These are phyloP conservation scores for Fraxinus velutina DNA, from an alignment of 305 asterid species.

Conservation along the genomic window DNA sequence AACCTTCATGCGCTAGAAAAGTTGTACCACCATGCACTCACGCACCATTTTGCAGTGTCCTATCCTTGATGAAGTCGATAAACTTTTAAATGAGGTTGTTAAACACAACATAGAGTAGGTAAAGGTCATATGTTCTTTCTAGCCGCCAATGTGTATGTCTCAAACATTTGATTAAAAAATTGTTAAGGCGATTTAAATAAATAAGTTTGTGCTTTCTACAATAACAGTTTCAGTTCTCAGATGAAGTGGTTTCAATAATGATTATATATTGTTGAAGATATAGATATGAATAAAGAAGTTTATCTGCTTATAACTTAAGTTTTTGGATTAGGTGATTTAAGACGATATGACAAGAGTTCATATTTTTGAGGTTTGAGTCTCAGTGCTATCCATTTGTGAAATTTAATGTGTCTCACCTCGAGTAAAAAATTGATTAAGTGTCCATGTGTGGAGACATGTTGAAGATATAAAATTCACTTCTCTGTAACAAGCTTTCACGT, in stretches of 20 bases:
- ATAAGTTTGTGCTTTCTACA: neutral
- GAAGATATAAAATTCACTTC: neutral
- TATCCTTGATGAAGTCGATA: neutral
- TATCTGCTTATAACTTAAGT: neutral
- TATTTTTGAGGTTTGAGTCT: neutral
- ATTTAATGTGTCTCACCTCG: neutral
- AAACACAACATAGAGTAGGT: neutral
- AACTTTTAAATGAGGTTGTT: neutral
- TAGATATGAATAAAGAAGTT: neutral
- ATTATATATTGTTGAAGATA: neutral
- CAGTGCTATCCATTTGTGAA: neutral
- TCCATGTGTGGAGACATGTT: neutral
- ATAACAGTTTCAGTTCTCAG: neutral
- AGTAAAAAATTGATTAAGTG: neutral
- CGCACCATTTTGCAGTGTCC: neutral
- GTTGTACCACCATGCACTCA: neutral
- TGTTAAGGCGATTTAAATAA: neutral
- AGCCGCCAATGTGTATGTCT: neutral
- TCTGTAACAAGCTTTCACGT: neutral
- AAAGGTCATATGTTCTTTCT: neutral
- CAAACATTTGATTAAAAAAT: neutral
- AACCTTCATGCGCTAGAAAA: conserved; percentile 1
- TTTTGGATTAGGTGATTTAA: neutral
- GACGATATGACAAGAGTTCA: neutral
- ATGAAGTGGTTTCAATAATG: neutral